Evolutionary conservation across 2,329 filamentous ascomycete species (phyloP), one percentile per base, ranked within the genome.

Genomic region (Cercospora sp.): DNA sequence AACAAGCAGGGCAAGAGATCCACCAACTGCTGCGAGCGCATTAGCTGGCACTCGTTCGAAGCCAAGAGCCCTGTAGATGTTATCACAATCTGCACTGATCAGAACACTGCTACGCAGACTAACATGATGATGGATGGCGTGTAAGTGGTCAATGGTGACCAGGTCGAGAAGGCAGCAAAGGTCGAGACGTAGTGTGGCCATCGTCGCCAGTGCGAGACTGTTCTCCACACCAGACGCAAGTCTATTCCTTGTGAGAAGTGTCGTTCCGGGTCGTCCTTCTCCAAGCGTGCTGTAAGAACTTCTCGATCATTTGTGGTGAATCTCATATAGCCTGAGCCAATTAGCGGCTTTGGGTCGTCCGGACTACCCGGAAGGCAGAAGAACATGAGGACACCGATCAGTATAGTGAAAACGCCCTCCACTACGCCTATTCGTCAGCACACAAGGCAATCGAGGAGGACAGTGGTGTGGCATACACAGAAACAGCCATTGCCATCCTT

Each of bases 81-180:
- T 24, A 51, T 9, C 6, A 51, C 4, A 3, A 49, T 49, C 43
- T 26, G 13, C 3, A 16, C 9, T 26, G 2, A 16, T 24, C 18
- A 2, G 1, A 16, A 16, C 6, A 12, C 5, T 51, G 18, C n/a
- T 21, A 51, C 49, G 21, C 49, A 26, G 18, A 51, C 49, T 24
- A 9, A 64, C 61, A 63, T 63, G n/a, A 67, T 67, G 61, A 84
- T 83, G 2, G 80, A 80, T 0, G 84, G 84, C 0, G 83, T 85
- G 68, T 85, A 86, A 0, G 83, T 85, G 0, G 82, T 86, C 9
- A 86, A 73, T 0, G 84, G 82, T 8, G 82, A 82, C 83, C 84
- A 86, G 0, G 84, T 86, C 1, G 83, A 82, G 67, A 86, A 86
- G 4, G 85, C 83, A 18, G 79, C 81, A 59, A 83, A 84, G 0